Conservation (phyloP, 2,329 filamentous ascomycete species). For the Xylariaceae sp. region DNA sequence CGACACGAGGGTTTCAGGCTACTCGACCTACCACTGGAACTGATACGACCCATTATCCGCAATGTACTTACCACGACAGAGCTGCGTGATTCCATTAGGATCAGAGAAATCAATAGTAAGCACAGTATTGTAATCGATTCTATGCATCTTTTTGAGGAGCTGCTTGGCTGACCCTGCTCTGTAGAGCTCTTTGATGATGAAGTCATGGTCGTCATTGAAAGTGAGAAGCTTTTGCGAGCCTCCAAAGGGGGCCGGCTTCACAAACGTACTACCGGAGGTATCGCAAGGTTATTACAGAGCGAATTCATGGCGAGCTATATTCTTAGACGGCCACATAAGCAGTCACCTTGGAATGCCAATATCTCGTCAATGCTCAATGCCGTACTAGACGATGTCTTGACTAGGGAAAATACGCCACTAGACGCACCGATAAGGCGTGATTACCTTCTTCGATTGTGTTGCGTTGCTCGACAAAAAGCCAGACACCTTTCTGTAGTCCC, state of each 20-base stretch:
- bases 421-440: background rate
- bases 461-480: background rate
- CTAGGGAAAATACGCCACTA: background rate
- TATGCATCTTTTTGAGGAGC: background rate
- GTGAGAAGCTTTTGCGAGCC: background rate
- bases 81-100: background rate
- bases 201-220: background rate
- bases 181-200: background rate
- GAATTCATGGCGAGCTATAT: constrained; percentile 2
- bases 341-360: background rate
- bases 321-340: background rate
- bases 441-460: background rate
- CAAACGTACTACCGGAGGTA: background rate
- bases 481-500: background rate
- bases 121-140: background rate
- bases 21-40: constrained; percentile 1
- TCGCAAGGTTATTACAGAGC: background rate
- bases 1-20: background rate
- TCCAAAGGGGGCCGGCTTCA: background rate
- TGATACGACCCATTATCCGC: constrained; percentile 2
- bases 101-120: constrained; percentile 5
- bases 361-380: constrained; percentile 2
- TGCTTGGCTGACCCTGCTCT: background rate
- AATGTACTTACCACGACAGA: background rate
- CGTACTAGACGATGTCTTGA: constrained; percentile 1